Base-by-base conservation (phyloP, 2,329 filamentous ascomycete genomes). In the Arachnomyces sp. region DNA sequence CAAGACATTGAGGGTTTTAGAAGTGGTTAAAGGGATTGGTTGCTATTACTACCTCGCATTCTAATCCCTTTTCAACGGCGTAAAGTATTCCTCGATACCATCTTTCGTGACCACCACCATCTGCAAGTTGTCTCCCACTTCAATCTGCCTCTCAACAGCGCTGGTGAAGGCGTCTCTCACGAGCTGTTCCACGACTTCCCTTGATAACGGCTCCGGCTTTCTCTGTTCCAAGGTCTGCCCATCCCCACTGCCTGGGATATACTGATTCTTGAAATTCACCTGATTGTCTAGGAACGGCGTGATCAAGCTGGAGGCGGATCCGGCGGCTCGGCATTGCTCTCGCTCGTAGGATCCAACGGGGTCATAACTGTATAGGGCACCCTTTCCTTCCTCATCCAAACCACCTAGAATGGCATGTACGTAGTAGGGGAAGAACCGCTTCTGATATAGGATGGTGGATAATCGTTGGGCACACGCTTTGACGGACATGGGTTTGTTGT, bases 251-350 rank as follows among this genome's bases (percentile, higher is more conserved):
- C 83, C 86, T 8, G 90, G 88, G 41, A 92, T 75, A 62, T 95
- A 94, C 72, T 95, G 90, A 65, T 98, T 98, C 78, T 95, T 98
- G 75, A 90, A 90, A 72, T 96, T 96, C 72, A 98, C 92, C 69
- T 98, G 93, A 66, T 98, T 98, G 67, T 98, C 92, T 59, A 98
- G 70, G 75, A 98, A 98, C 1, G 92, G 92, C 86, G 95, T 98
- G 68, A 98, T 98, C 65, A 98, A 71, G 57, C 86, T 92, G 39
- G 87, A 84, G 14, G 89, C 89, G 11, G 92, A 89, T 55, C 92
- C 92, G 31, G 86, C 92, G 28, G 92, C 89, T 50, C 90, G 81
- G 71, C 89, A 95, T 70, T 94, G 86, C 70, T 98, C 92, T 51
- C 92, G 75, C 74, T 98, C 92, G 69, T 96, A 98, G 62, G 86